Evolutionary conservation across 2,329 filamentous ascomycete genomes (phyloP).

Genomic region (Alternaria solani): DNA sequence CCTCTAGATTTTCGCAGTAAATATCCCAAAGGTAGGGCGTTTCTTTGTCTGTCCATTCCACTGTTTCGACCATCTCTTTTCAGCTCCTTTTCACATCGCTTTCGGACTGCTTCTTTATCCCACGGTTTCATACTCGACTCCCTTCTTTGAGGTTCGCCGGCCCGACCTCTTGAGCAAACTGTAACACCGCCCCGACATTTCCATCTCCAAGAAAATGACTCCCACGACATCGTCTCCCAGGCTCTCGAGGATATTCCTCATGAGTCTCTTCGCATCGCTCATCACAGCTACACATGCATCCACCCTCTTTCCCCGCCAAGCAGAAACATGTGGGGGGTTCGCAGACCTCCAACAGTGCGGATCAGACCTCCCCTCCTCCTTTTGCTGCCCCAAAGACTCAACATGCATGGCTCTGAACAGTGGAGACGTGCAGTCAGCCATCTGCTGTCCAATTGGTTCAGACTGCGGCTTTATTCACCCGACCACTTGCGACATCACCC

Average conservation of each 20-base stretch:
- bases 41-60: slow-evolving; percentile 16
- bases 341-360: slow-evolving; percentile 62
- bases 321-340: slow-evolving; percentile 60
- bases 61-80: slow-evolving; percentile 11
- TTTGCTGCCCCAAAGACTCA: slow-evolving; percentile 68
- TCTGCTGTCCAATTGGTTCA: slow-evolving; percentile 71
- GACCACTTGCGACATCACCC: slow-evolving; percentile 69
- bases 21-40: slow-evolving; percentile 25
- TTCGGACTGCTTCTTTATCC: background rate
- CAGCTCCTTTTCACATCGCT: slow-evolving; percentile 1
- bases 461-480: slow-evolving; percentile 69
- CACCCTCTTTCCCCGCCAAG: slow-evolving; percentile 41
- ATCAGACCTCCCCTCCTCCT: slow-evolving; percentile 65
- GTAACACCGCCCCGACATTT: slow-evolving; percentile 6
- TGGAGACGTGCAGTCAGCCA: slow-evolving; percentile 69
- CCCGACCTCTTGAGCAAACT: slow-evolving; percentile 10
- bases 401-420: slow-evolving; percentile 66
- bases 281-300: slow-evolving; percentile 38
- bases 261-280: slow-evolving; percentile 41
- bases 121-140: slow-evolving; percentile 14
- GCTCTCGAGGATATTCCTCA: slow-evolving; percentile 44
- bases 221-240: slow-evolving; percentile 36
- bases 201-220: slow-evolving; percentile 33
- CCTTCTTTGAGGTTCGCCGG: slow-evolving; percentile 20
- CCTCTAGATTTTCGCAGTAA: slow-evolving; percentile 24